Conservation (phyloP, 2,329 filamentous ascomycete genomes). For the Xenoacremonium recifei region DNA sequence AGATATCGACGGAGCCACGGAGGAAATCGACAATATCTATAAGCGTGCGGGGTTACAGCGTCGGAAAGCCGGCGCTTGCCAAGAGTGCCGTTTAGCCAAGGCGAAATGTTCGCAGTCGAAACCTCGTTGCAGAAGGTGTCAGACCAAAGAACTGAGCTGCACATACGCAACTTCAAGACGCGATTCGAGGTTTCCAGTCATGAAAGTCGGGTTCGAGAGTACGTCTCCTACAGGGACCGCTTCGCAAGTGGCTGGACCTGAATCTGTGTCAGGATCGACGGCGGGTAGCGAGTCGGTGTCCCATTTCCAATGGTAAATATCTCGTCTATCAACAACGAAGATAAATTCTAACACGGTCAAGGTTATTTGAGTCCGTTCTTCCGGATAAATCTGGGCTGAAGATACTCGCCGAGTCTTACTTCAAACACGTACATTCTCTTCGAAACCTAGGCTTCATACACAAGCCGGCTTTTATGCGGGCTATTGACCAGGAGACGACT, state of each 20-base stretch:
- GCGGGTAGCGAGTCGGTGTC: too few species aligned
- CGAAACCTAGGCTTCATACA: conserved; percentile 6
- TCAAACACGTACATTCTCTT: conserved; percentile 1
- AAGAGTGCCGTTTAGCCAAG: conserved; percentile 2
- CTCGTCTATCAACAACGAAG: too few species aligned
- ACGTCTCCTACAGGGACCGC: too few species aligned
- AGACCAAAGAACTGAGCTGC: conserved; percentile 1
- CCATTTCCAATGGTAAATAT: too few species aligned
- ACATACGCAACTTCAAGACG: not conserved
- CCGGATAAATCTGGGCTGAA: not conserved
- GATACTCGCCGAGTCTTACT: not conserved
- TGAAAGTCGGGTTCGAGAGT: too few species aligned
- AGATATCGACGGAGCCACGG: not conserved
- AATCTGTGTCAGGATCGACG: too few species aligned
- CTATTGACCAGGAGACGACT: conserved; percentile 1
- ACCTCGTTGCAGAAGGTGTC: conserved; percentile 1
- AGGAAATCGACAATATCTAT: conserved; percentile 3
- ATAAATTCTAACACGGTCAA: too few species aligned
- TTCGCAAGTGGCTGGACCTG: too few species aligned
- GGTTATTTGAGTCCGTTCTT: not conserved
- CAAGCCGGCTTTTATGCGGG: conserved; percentile 1
- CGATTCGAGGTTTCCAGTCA: too few species aligned
- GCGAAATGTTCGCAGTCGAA: conserved; percentile 4
- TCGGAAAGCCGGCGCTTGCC: conserved; percentile 1
- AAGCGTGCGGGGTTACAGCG: not conserved